These are phyloP conservation scores for Chenopodium album DNA, from an alignment of 148 eudicot species.

Conservation along the genomic window DNA sequence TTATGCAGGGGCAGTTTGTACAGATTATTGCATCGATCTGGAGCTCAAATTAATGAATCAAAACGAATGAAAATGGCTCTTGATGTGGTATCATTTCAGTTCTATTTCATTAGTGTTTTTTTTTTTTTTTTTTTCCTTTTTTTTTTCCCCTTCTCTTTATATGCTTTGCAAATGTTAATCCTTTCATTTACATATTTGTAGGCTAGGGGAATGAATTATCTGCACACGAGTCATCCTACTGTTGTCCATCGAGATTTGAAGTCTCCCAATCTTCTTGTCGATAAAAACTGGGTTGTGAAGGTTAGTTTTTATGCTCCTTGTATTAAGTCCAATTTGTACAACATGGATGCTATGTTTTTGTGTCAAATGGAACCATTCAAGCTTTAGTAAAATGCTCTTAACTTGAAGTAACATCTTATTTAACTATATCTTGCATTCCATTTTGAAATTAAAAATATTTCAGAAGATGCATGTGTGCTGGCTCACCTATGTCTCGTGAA, in stretches of 20 bases:
- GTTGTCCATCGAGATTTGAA: constrained; percentile 97
- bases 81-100: constrained; percentile 72
- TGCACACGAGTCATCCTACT: constrained; percentile 86
- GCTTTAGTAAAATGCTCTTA: background rate
- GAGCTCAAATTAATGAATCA: constrained; percentile 71
- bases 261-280: constrained; percentile 95
- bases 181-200: constrained; percentile 36
- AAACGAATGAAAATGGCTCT: constrained; percentile 91
- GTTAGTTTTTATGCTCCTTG: constrained; percentile 38
- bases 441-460: background rate
- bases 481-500: background rate
- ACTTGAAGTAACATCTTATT: background rate
- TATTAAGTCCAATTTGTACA: background rate
- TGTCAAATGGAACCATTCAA: background rate
- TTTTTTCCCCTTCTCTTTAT: background rate
- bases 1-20: constrained; percentile 85
- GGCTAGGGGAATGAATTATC: constrained; percentile 99
- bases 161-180: background rate
- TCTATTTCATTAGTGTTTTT: background rate
- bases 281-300: constrained; percentile 97
- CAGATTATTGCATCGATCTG: constrained; percentile 83
- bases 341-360: background rate
- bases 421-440: background rate
- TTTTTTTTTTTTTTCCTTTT: background rate
- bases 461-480: background rate